These are phyloP conservation scores for Amanita rimosa DNA, from an alignment of 768 basidiomycete genomes.

Conservation along the genomic window DNA sequence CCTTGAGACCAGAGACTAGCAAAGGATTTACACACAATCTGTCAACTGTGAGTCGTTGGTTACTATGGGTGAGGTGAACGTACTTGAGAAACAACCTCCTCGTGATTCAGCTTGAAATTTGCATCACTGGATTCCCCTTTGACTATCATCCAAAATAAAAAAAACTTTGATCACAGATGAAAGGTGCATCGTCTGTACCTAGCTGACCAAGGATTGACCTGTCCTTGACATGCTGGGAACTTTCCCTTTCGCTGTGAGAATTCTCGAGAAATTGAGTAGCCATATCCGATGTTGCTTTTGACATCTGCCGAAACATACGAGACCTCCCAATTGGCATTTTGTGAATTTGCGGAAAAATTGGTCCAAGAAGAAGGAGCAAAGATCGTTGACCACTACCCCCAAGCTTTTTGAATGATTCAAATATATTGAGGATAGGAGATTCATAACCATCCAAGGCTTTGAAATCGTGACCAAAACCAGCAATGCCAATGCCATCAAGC, in stretches of 20 bases:
- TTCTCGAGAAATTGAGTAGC: constrained; percentile 27
- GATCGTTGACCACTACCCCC: constrained; percentile 11
- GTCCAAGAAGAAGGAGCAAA: constrained; percentile 26
- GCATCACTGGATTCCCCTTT: constrained; percentile 21
- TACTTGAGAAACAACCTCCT: constrained; percentile 2
- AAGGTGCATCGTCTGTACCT: constrained; percentile 11
- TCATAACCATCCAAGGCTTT: constrained; percentile 27
- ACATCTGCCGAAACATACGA: constrained; percentile 19
- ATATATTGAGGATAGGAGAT: constrained; percentile 27
- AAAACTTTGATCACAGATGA: neutral
- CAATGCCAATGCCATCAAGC: constrained; percentile 46
- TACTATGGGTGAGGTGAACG: neutral
- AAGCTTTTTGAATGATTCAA: constrained; percentile 23
- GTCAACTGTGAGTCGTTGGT: neutral
- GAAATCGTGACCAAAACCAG: constrained; percentile 50
- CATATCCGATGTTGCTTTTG: constrained; percentile 23
- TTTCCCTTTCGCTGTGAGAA: constrained; percentile 21
- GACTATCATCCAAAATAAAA: constrained; percentile 13
- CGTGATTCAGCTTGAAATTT: constrained; percentile 21
- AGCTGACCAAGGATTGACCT: constrained; percentile 30
- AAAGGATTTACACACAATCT: constrained; percentile 7
- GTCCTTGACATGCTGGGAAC: constrained; percentile 14
- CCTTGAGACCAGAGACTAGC: neutral
- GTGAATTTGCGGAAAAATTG: constrained; percentile 23
- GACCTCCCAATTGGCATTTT: constrained; percentile 25